These are phyloP conservation scores for Fusarium sp. DNA, from an alignment of 2,329 filamentous ascomycete species.

Conservation along the genomic window DNA sequence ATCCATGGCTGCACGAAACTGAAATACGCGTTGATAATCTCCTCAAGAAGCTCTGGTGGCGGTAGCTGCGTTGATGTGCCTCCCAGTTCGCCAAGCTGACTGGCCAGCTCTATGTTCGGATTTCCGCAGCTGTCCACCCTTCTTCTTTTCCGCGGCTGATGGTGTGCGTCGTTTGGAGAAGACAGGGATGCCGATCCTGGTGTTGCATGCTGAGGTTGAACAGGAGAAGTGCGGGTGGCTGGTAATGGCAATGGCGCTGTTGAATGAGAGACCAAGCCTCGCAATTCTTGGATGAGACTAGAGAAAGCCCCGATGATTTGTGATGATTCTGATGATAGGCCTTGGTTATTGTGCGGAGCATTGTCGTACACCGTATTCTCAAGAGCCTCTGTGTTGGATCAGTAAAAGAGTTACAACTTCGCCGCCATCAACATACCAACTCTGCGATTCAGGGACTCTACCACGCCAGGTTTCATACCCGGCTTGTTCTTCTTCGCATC, in stretches of 20 bases:
- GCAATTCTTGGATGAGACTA: constrained; percentile 31
- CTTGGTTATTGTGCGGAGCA: neutral
- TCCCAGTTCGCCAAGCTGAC: constrained; percentile 26
- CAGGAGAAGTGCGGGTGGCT: neutral
- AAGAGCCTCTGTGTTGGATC: constrained; percentile 22
- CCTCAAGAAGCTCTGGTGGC: constrained; percentile 33
- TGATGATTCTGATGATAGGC: constrained; percentile 8
- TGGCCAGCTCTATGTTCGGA: constrained; percentile 38
- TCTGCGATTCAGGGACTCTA: constrained; percentile 27
- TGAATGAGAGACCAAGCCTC: constrained; percentile 20
- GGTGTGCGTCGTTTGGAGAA: constrained; percentile 4
- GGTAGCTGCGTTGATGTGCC: constrained; percentile 20
- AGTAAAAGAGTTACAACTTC: neutral
- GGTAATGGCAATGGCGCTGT: neutral
- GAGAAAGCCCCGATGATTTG: constrained; percentile 32
- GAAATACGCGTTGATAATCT: constrained; percentile 39
- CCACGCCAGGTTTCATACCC: constrained; percentile 30
- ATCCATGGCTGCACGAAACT: constrained; percentile 39
- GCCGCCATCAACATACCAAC: constrained; percentile 16
- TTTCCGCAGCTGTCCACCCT: constrained; percentile 39
- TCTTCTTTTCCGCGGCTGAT: constrained; percentile 28
- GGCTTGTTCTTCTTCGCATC: constrained; percentile 34
- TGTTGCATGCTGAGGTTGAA: constrained; percentile 2
- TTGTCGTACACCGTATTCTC: constrained; percentile 30
- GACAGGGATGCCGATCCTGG: constrained; percentile 1